Base-by-base conservation (phyloP, 1,139 yeast genomes). In the Geotrichum histeridarum region DNA sequence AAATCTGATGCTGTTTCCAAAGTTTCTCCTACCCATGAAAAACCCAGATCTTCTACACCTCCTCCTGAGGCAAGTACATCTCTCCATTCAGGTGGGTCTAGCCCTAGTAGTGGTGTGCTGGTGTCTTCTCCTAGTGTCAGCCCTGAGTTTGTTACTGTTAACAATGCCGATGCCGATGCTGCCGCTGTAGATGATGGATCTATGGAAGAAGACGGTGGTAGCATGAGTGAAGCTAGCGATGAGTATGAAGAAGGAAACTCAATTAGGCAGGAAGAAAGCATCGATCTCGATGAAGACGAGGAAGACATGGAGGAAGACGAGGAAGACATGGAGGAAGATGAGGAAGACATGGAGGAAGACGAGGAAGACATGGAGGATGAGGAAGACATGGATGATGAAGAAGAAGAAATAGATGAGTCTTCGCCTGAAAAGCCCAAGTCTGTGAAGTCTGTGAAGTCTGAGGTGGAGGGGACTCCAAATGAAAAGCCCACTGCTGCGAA, bases 151-250 rank as follows among this genome's bases (percentile, higher is more conserved):
- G 46, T 49, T 8, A 42, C 31, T 8, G 27, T 42, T 7, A 14
- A 12, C 35, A 8, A 35, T 14, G 42, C 27, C 15, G 14, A 27
- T 12, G 15, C 42, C 1, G 39, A 35, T 4, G 8, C 27, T 9
- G 9, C 12, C 33, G 18, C 33, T 4, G 30, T 30, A n/a, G 39
- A 33, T 35, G 39, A 17, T 15, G 38, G 7, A 38, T 38, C 45
- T 15, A 3, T 22, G 7, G 49, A 46, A 22, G 27, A 22, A 15
- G 54, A 54, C 17, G 35, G 42, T 27, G 46, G 18, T 11, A 42
- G 31, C 15, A 11, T 42, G 35, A 42, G 46, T 31, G 46, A 42
- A 3, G 36, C 31, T 17, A 47, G 48, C 31, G 54, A 51, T 47
- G 42, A 22, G 9, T 37, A 45, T 27, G 51, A 47, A 8, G 42